A percentile compares a stretch with the other conserved stretches of the same genome.
These are phyloP conservation scores for Globisporangium canariense DNA, from an alignment of 352 stramenopile genomes.

Conservation along the genomic window DNA sequence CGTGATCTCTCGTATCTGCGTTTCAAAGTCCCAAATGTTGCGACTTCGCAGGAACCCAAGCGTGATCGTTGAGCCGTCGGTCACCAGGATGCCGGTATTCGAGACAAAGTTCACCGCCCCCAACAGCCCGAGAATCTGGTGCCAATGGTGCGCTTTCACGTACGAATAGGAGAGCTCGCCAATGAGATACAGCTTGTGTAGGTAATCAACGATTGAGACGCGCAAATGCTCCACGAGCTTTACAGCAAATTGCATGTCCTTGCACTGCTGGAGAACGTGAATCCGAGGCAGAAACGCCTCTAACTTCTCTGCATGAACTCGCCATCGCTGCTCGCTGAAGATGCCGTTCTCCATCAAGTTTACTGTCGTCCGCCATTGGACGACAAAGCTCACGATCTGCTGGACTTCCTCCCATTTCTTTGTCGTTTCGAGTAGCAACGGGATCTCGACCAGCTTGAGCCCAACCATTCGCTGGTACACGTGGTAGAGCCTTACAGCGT, in stretches of 20 bases:
- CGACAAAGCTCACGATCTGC: conserved; percentile 43
- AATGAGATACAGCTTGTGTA: conserved; percentile 44
- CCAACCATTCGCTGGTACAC: conserved; percentile 71
- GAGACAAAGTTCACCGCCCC: conserved; percentile 52
- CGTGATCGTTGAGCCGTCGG: conserved; percentile 47
- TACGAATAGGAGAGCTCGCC: conserved; percentile 48
- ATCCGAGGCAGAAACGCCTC: conserved; percentile 34
- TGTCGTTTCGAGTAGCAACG: conserved; percentile 37
- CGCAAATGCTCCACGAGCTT: conserved; percentile 40
- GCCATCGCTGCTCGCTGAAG: conserved; percentile 65
- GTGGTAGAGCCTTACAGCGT: conserved; percentile 54
- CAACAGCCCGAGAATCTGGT: conserved; percentile 49
- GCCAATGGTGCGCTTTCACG: conserved; percentile 58
- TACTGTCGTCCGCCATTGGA: conserved; percentile 41
- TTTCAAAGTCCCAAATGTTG: conserved; percentile 47
- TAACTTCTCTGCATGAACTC: conserved; percentile 33
- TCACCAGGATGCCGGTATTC: conserved; percentile 39
- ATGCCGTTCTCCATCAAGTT: conserved; percentile 64
- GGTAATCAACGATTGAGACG: conserved; percentile 32
- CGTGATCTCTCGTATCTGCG: conserved; percentile 58
- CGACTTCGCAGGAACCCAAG: conserved; percentile 48
- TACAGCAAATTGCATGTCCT: conserved; percentile 26
- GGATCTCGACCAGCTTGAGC: conserved; percentile 58
- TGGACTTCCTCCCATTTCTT: conserved; percentile 53
- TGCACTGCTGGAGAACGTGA: conserved; percentile 27